A percentile compares a stretch with the other conserved stretches of the same genome.
phyloP scores from a whole-genome alignment of 257 asterid species.

The Penstemon eatonii region DNA sequence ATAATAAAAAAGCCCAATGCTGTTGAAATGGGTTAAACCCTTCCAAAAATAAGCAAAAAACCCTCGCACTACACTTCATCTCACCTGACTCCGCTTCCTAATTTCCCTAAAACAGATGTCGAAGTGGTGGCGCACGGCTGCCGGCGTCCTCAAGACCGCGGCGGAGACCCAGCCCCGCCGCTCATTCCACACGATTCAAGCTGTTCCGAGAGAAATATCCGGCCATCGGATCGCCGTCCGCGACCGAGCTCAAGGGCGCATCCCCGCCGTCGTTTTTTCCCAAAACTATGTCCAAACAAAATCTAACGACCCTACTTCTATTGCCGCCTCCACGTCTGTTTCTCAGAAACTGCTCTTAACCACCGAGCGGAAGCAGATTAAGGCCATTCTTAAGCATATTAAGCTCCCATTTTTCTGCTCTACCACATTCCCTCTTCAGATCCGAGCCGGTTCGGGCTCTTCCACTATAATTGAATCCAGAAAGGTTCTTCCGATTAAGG shows the following conservation, averaged over 20 bases:
- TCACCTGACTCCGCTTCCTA: too few species aligned
- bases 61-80: too few species aligned
- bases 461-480: slow-evolving; percentile 63
- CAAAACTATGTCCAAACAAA: slow-evolving; percentile 51
- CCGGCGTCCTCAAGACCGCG: slow-evolving; percentile 25
- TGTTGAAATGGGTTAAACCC: too few species aligned
- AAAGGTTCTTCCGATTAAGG: slow-evolving; percentile 83
- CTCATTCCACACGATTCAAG: slow-evolving; percentile 74
- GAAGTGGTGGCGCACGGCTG: slow-evolving; percentile 75
- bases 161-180: slow-evolving; percentile 35
- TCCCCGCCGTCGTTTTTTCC: slow-evolving; percentile 79
- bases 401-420: slow-evolving; percentile 70
- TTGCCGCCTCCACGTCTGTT: slow-evolving; percentile 44
- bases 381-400: slow-evolving; percentile 62
- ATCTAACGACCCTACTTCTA: slow-evolving; percentile 57
- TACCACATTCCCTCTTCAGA: slow-evolving; percentile 81
- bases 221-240: slow-evolving; percentile 67
- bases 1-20: too few species aligned
- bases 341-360: slow-evolving; percentile 60
- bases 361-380: slow-evolving; percentile 77
- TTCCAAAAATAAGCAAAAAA: too few species aligned
- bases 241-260: slow-evolving; percentile 82
- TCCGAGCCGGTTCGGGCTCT: slow-evolving; percentile 83
- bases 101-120: slow-evolving; percentile 39
- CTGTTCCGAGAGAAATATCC: slow-evolving; percentile 66